phyloP scores from a whole-genome alignment of 106 monocot genomes.

The Alisma plantagoaquatica region DNA sequence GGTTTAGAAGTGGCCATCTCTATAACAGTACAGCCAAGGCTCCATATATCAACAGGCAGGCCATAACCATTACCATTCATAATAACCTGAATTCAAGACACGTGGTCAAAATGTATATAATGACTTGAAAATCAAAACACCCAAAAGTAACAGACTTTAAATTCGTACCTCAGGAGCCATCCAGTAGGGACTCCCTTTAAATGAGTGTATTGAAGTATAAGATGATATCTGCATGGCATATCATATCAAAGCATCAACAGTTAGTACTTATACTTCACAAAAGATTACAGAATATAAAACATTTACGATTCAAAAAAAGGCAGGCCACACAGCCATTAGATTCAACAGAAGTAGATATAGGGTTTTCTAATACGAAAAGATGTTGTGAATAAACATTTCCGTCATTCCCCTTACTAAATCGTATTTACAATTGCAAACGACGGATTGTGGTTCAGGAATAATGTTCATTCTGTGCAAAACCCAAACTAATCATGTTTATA shows the following conservation, averaged over 20 bases:
- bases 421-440: too few species aligned
- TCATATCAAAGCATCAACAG: neutral
- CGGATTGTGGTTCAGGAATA: too few species aligned
- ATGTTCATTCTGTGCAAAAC: too few species aligned
- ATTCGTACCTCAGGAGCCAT: slow-evolving; percentile 93
- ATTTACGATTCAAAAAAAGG: neutral
- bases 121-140: neutral
- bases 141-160: neutral
- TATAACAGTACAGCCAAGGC: slow-evolving; percentile 90
- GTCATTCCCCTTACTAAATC: too few species aligned
- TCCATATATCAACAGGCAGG: slow-evolving; percentile 94
- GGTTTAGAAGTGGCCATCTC: slow-evolving; percentile 96
- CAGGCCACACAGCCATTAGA: neutral
- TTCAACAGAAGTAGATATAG: neutral
- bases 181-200: slow-evolving; percentile 99
- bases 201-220: slow-evolving; percentile 68
- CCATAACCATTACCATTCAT: slow-evolving; percentile 82
- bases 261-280: neutral
- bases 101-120: neutral
- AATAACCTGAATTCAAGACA: slow-evolving; percentile 43
- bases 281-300: neutral
- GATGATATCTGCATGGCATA: slow-evolving; percentile 59
- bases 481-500: too few species aligned
- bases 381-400: neutral
- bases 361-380: neutral